These are phyloP conservation scores for Epichloe festucae DNA, from an alignment of 2,329 filamentous ascomycete species.

Conservation along the genomic window DNA sequence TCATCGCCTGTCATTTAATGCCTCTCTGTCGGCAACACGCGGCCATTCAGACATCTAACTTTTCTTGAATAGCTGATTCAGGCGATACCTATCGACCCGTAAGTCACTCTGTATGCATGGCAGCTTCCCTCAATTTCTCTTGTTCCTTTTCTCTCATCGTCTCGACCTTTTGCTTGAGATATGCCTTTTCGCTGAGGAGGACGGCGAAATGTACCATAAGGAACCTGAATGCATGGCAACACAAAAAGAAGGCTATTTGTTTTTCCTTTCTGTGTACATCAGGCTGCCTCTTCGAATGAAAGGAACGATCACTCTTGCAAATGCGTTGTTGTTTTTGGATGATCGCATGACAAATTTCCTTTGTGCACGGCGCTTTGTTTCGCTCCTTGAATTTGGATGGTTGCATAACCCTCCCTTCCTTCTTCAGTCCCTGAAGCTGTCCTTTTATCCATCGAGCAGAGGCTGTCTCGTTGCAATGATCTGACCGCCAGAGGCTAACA, in stretches of 20 bases:
- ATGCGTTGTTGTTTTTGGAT: neutral
- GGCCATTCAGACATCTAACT: constrained; percentile 26
- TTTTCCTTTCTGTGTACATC: neutral
- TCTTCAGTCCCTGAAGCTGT: neutral
- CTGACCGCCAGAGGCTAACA: constrained; percentile 12
- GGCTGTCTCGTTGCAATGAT: neutral
- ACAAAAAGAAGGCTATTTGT: neutral
- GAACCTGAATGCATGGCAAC: too few relatives aligned
- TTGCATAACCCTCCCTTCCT: neutral
- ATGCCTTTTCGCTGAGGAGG: neutral
- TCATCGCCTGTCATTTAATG: neutral
- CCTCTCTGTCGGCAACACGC: neutral
- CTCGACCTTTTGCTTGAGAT: neutral
- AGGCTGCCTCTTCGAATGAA: neutral
- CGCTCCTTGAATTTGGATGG: neutral
- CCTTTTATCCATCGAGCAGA: too few relatives aligned
- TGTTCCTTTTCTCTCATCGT: constrained; percentile 1
- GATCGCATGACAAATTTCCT: neutral
- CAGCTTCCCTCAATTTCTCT: neutral
- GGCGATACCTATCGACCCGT: constrained; percentile 49
- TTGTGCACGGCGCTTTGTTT: neutral
- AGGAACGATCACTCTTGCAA: neutral
- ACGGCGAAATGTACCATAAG: too few relatives aligned
- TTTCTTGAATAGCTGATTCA: constrained; percentile 38
- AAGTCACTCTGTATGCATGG: constrained; percentile 22